Percentiles rank a stretch among this genome's conserved stretches.
phyloP scores from a whole-genome alignment of 2,329 filamentous ascomycete species.

The Aspergillus neoniger region DNA sequence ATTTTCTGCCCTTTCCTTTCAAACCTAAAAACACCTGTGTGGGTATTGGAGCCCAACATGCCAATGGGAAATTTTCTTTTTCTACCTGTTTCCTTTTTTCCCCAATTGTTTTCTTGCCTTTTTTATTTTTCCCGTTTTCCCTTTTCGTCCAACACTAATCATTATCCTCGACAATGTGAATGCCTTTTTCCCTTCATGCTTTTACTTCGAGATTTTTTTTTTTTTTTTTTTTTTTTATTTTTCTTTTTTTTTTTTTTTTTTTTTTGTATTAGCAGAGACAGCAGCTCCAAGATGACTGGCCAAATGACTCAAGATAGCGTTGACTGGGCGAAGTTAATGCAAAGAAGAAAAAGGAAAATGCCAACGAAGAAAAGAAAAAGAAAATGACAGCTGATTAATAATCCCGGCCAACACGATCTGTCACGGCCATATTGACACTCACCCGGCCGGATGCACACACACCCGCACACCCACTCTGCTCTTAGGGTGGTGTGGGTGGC shows the following conservation, averaged over 20 bases:
- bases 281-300: not conserved
- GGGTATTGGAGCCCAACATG: constrained; percentile 11
- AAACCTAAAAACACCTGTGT: constrained; percentile 19
- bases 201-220: not conserved
- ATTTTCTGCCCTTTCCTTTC: constrained; percentile 8
- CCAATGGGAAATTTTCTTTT: constrained; percentile 12
- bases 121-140: not conserved
- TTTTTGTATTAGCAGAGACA: not conserved
- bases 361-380: too few species aligned
- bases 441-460: constrained; percentile 4
- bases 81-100: not conserved
- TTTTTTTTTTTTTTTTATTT: not conserved
- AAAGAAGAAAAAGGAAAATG: constrained; percentile 3
- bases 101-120: not conserved
- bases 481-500: not conserved
- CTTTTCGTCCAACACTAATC: not conserved
- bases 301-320: not conserved
- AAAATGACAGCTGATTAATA: not conserved
- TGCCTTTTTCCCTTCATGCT: not conserved
- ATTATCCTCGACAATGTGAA: not conserved
- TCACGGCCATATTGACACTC: constrained; percentile 15
- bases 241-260: not conserved
- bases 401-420: constrained; percentile 17
- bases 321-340: constrained; percentile 8
- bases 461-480: constrained; percentile 1